A percentile compares a stretch with the other conserved stretches of the same genome.
Evolutionary conservation across 257 asterid species (phyloP).

Genomic region (Penstemon barbatus): DNA sequence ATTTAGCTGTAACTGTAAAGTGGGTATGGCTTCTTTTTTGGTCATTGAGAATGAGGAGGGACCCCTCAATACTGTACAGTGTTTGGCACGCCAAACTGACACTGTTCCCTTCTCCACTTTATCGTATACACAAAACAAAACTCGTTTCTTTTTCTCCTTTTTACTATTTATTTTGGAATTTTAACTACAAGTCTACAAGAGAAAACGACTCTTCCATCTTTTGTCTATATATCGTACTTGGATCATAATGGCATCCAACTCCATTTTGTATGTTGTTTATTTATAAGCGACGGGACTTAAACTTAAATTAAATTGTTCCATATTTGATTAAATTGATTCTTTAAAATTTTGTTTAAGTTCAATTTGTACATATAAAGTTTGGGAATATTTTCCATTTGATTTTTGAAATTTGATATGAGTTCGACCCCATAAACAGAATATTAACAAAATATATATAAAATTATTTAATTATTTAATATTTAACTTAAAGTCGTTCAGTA

Average conservation of each 20-base stretch:
- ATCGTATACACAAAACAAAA: slow-evolving; percentile 17
- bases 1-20: slow-evolving; percentile 45
- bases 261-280: neutral
- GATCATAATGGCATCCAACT: slow-evolving; percentile 50
- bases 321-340: too few relatives aligned
- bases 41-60: slow-evolving; percentile 33
- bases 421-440: too few relatives aligned
- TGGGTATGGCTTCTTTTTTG: slow-evolving; percentile 32
- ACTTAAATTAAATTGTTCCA: too few relatives aligned
- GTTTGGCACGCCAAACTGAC: slow-evolving; percentile 92
- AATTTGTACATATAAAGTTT: too few relatives aligned
- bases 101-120: slow-evolving; percentile 37
- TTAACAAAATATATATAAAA: too few relatives aligned
- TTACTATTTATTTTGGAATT: slow-evolving; percentile 25
- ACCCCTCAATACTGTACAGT: slow-evolving; percentile 37
- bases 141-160: slow-evolving; percentile 2
- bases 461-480: too few relatives aligned
- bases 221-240: slow-evolving; percentile 43
- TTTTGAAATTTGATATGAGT: too few relatives aligned
- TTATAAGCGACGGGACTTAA: too few relatives aligned
- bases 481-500: too few relatives aligned
- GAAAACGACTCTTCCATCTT: slow-evolving; percentile 55
- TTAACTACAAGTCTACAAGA: slow-evolving; percentile 14
- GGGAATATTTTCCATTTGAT: too few relatives aligned
- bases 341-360: too few relatives aligned